Conservation (phyloP, 208 protist species). For the Acanthamoeba triangularis region DNA sequence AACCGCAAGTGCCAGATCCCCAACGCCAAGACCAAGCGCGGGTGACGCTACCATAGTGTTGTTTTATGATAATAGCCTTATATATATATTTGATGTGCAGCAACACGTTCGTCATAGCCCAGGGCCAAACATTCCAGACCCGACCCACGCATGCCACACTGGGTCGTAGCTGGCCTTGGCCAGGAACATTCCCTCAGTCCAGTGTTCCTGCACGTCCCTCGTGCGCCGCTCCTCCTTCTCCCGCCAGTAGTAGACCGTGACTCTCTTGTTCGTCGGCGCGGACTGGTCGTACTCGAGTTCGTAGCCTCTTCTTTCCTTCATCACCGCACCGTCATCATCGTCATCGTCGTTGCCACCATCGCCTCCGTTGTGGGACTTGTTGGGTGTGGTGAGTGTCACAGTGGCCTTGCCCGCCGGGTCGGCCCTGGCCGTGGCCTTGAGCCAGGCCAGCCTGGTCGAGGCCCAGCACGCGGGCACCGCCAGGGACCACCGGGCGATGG, state of each 20-base stretch:
- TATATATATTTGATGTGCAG: too few relatives aligned
- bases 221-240: background rate
- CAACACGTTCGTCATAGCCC: too few relatives aligned
- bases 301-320: background rate
- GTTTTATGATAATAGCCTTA: background rate
- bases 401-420: background rate
- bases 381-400: background rate
- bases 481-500: background rate
- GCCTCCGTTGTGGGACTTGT: too few relatives aligned
- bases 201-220: background rate
- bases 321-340: background rate
- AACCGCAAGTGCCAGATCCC: constrained; percentile 41
- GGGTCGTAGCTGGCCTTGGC: background rate
- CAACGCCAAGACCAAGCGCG: constrained; percentile 14
- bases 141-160: background rate
- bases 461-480: background rate
- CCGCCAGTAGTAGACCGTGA: background rate
- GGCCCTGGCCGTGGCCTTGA: background rate
- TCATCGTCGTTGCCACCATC: background rate
- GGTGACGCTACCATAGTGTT: background rate
- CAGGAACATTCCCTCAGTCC: background rate
- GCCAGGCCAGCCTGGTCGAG: background rate
- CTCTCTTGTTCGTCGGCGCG: background rate
- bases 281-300: background rate
- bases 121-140: background rate